These are phyloP conservation scores for Daldinia eschscholtzii DNA, from an alignment of 2,329 filamentous ascomycete genomes.

Conservation along the genomic window DNA sequence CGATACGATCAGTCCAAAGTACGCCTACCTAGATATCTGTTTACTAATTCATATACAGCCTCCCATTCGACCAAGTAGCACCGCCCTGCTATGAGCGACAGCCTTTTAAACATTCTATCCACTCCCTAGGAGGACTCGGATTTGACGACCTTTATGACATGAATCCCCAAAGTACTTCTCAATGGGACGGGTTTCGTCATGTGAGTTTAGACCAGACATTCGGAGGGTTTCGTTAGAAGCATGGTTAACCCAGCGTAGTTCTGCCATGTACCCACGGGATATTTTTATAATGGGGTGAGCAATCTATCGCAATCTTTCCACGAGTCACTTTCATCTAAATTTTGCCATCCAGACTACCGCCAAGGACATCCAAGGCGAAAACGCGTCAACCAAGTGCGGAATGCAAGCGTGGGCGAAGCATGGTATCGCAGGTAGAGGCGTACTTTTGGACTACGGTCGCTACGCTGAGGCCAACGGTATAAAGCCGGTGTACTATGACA, in stretches of 20 bases:
- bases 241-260: constrained; percentile 21
- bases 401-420: constrained; percentile 36
- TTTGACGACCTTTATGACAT: constrained; percentile 38
- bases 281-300: constrained; percentile 38
- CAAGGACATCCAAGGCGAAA: constrained; percentile 23
- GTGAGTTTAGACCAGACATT: constrained; percentile 10
- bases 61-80: constrained; percentile 30
- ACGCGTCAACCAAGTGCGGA: constrained; percentile 30
- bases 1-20: background rate
- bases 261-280: constrained; percentile 26
- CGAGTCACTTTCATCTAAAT: background rate
- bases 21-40: background rate
- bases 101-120: constrained; percentile 33
- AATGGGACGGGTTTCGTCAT: constrained; percentile 42
- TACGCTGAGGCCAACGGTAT: constrained; percentile 36
- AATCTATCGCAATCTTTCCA: background rate
- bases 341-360: background rate
- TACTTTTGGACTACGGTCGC: constrained; percentile 36
- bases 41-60: constrained; percentile 25
- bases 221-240: background rate
- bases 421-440: constrained; percentile 36
- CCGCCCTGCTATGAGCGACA: constrained; percentile 28
- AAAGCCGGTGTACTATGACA: constrained; percentile 31
- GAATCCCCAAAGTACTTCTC: constrained; percentile 38
- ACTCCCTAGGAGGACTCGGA: background rate